Conservation (phyloP, 805 yeast species). For the Grigorovia yakushimaensis region DNA sequence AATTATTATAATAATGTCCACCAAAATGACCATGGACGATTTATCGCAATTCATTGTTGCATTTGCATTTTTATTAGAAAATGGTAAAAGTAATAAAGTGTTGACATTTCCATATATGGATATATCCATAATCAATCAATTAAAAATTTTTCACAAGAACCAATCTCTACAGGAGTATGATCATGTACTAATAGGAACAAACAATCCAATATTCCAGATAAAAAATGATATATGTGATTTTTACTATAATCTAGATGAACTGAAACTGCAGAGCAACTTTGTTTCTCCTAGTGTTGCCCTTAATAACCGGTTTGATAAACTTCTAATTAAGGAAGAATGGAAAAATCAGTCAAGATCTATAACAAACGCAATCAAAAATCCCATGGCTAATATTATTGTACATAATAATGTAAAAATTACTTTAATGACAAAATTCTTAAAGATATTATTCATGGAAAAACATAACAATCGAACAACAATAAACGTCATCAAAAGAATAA, state of each 20-base stretch:
- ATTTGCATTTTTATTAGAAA: slow-evolving; percentile 28
- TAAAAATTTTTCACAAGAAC: slow-evolving; percentile 29
- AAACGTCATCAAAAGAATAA: slow-evolving; percentile 23
- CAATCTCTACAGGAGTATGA: slow-evolving; percentile 13
- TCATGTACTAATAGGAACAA: slow-evolving; percentile 52
- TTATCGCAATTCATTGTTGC: slow-evolving; percentile 35
- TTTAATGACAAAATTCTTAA: slow-evolving; percentile 11
- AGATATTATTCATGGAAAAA: slow-evolving; percentile 13
- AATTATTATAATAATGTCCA: slow-evolving; percentile 30
- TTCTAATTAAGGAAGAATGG: slow-evolving; percentile 6
- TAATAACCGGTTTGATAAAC: neutral
- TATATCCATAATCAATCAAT: slow-evolving; percentile 43
- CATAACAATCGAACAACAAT: slow-evolving; percentile 24
- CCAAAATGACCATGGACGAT: slow-evolving; percentile 32
- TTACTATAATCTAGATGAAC: slow-evolving; percentile 48
- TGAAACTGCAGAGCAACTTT: slow-evolving; percentile 24
- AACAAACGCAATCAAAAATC: neutral
- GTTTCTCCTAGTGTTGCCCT: neutral
- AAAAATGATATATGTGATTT: slow-evolving; percentile 50
- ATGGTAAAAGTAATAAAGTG: slow-evolving; percentile 27
- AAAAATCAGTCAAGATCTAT: slow-evolving; percentile 1
- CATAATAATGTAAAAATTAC: slow-evolving; percentile 2
- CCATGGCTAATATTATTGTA: neutral
- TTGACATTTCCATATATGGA: slow-evolving; percentile 51
- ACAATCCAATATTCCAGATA: slow-evolving; percentile 53